phyloP scores from a whole-genome alignment of 2,329 filamentous ascomycete genomes.

The Claviceps humidiphila region DNA sequence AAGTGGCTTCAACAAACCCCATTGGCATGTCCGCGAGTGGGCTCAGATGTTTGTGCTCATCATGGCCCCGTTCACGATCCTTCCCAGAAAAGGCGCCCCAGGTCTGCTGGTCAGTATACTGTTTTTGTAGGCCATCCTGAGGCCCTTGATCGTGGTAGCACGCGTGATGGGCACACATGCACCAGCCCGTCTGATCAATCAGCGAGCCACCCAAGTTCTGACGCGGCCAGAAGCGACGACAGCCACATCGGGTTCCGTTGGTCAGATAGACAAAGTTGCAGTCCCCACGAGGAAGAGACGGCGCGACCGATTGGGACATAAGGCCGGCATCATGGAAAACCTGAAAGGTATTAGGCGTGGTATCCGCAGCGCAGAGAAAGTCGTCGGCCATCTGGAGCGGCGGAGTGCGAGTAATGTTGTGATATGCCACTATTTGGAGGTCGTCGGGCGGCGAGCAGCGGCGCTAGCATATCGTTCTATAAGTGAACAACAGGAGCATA shows the following conservation, averaged over 20 bases:
- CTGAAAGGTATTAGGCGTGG: slow-evolving; percentile 36
- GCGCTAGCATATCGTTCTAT: background rate
- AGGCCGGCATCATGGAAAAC: slow-evolving; percentile 37
- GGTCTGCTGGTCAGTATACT: slow-evolving; percentile 11
- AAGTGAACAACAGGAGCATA: background rate
- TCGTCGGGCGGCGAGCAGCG: background rate
- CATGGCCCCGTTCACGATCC: slow-evolving; percentile 39
- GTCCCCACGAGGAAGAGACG: slow-evolving; percentile 34
- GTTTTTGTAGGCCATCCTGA: slow-evolving; percentile 9
- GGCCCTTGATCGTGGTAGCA: slow-evolving; percentile 43
- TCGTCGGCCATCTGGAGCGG: slow-evolving; percentile 34
- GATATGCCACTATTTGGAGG: background rate
- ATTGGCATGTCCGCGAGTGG: slow-evolving; percentile 36
- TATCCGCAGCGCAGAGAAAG: slow-evolving; percentile 31
- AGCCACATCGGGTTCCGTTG: slow-evolving; percentile 41
- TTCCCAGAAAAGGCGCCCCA: slow-evolving; percentile 21
- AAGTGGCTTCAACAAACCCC: slow-evolving; percentile 22
- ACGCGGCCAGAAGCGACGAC: slow-evolving; percentile 47
- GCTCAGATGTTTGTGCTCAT: slow-evolving; percentile 37
- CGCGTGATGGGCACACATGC: slow-evolving; percentile 51
- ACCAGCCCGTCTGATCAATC: slow-evolving; percentile 35
- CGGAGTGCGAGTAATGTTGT: background rate
- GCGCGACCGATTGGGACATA: slow-evolving; percentile 12
- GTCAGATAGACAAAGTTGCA: slow-evolving; percentile 46
- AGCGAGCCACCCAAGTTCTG: slow-evolving; percentile 20